These are phyloP conservation scores for Naegleria gruberi DNA, from an alignment of 208 protist genomes.

Conservation along the genomic window DNA sequence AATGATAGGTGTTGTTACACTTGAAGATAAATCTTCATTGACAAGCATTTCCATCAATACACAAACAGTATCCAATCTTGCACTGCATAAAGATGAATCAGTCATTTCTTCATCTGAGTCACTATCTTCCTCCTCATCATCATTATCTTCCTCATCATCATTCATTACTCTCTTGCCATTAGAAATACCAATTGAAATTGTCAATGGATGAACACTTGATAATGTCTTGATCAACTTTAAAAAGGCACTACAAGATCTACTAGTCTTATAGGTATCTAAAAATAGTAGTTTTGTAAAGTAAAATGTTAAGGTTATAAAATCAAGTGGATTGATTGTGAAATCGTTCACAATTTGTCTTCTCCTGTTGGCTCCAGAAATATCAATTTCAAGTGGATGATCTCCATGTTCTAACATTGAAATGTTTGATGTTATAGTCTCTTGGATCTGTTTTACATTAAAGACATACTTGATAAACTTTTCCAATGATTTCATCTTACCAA, in stretches of 20 bases:
- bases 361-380: too few relatives aligned
- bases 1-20: not conserved
- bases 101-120: not conserved
- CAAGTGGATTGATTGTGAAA: not conserved
- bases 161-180: not conserved
- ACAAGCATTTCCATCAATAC: not conserved
- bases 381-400: not conserved
- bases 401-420: not conserved
- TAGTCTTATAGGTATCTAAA: not conserved
- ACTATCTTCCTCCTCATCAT: not conserved
- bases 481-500: not conserved
- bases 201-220: not conserved
- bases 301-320: not conserved
- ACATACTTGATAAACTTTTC: not conserved
- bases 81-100: too few relatives aligned
- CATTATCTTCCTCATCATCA: not conserved
- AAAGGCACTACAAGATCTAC: not conserved
- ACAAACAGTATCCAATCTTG: too few relatives aligned
- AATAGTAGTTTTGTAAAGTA: not conserved
- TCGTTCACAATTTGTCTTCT: too few relatives aligned
- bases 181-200: not conserved
- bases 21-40: not conserved
- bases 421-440: not conserved
- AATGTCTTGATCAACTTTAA: not conserved
- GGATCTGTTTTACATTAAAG: not conserved